A percentile compares a stretch with the other conserved stretches of the same genome.
These are phyloP conservation scores for Obba rivulosa DNA, from an alignment of 768 basidiomycete genomes.

Conservation along the genomic window DNA sequence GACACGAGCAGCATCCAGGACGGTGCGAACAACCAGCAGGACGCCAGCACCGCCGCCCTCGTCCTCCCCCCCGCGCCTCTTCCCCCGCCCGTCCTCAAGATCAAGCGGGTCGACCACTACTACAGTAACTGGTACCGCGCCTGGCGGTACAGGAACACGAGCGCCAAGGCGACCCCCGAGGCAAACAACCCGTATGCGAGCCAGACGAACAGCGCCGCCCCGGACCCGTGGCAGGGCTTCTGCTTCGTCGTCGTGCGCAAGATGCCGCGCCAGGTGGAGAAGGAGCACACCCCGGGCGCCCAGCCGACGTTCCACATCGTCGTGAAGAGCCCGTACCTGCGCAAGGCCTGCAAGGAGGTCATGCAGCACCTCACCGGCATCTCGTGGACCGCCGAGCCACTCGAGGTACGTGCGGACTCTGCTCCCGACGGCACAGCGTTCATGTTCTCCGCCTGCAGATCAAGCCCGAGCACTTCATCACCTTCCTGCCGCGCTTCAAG, in stretches of 20 bases:
- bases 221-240: slow-evolving; percentile 55
- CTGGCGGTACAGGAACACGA: slow-evolving; percentile 60
- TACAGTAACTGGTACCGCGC: slow-evolving; percentile 50
- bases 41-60: slow-evolving; percentile 1
- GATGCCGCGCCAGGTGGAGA: slow-evolving; percentile 26
- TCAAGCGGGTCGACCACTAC: slow-evolving; percentile 57
- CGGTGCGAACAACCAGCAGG: too few relatives aligned
- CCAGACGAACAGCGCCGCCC: slow-evolving; percentile 16
- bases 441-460: slow-evolving; percentile 29
- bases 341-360: slow-evolving; percentile 54
- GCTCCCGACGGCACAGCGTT: too few relatives aligned
- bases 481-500: slow-evolving; percentile 43
- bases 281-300: slow-evolving; percentile 19
- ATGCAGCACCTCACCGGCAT: slow-evolving; percentile 50
- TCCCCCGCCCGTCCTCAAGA: slow-evolving; percentile 41
- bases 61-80: slow-evolving; percentile 15
- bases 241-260: slow-evolving; percentile 55
- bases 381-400: slow-evolving; percentile 55
- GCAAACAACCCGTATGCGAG: too few relatives aligned
- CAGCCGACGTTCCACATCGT: slow-evolving; percentile 47
- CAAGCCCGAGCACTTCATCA: slow-evolving; percentile 49
- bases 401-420: slow-evolving; percentile 33
- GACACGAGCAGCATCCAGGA: too few relatives aligned
- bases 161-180: slow-evolving; percentile 47
- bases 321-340: slow-evolving; percentile 54